These are phyloP conservation scores for Phytophthora macrochlamydospora DNA, from an alignment of 352 stramenopile species.

Conservation along the genomic window DNA sequence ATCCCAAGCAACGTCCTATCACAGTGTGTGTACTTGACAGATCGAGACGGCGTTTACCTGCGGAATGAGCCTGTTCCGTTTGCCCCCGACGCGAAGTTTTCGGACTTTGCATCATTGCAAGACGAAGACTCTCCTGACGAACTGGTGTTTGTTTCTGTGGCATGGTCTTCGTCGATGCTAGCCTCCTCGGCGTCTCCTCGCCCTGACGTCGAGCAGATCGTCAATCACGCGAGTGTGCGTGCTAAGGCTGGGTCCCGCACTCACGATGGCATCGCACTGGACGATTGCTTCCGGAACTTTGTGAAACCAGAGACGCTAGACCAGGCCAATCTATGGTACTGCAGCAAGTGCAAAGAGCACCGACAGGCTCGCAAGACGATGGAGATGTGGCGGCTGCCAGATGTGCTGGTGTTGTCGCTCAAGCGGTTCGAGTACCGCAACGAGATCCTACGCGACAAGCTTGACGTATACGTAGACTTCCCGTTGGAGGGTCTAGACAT, in stretches of 20 bases:
- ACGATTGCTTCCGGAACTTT: constrained; percentile 89
- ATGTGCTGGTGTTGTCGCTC: constrained; percentile 86
- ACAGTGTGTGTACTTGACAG: constrained; percentile 55
- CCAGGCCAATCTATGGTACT: constrained; percentile 88
- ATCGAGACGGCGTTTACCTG: constrained; percentile 60
- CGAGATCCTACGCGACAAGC: constrained; percentile 80
- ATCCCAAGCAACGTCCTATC: constrained; percentile 52
- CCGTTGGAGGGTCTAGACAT: constrained; percentile 87
- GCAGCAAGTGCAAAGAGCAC: constrained; percentile 78
- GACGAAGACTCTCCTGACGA: constrained; percentile 46
- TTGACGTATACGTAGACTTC: constrained; percentile 88
- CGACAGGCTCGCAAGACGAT: constrained; percentile 79
- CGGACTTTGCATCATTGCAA: constrained; percentile 52
- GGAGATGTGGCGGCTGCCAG: constrained; percentile 80
- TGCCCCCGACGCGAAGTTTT: constrained; percentile 47
- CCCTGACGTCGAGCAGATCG: constrained; percentile 57
- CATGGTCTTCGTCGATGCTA: constrained; percentile 58
- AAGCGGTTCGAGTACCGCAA: constrained; percentile 92
- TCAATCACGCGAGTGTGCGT: constrained; percentile 59
- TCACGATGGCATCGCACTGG: constrained; percentile 56
- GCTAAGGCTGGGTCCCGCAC: constrained; percentile 30
- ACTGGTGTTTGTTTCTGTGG: constrained; percentile 56
- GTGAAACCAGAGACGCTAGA: constrained; percentile 82
- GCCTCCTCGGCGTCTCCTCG: constrained; percentile 41
- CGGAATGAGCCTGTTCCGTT: constrained; percentile 56